Conservation (phyloP, 2,329 filamentous ascomycete genomes). For the Tympanopsis confertula region DNA sequence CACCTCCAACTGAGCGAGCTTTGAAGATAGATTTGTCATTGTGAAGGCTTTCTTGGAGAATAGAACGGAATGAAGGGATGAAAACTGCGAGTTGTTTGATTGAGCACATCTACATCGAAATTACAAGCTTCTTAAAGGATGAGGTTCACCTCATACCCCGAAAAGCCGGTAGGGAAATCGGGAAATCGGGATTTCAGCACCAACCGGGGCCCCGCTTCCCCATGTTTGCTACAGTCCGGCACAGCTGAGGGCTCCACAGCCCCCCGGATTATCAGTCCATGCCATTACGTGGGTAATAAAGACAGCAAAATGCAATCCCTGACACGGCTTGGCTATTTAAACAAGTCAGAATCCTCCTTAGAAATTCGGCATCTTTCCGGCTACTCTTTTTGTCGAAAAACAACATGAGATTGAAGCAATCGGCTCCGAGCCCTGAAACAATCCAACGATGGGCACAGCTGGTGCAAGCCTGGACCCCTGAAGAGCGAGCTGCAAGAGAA, state of each 20-base stretch:
- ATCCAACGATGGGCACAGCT: too few species aligned
- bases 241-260: slow-evolving; percentile 1
- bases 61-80: not conserved
- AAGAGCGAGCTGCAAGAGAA: slow-evolving; percentile 31
- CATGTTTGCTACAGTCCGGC: not conserved
- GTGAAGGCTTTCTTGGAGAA: slow-evolving; percentile 1
- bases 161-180: slow-evolving; percentile 1
- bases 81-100: not conserved
- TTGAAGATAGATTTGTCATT: slow-evolving; percentile 26
- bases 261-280: slow-evolving; percentile 8
- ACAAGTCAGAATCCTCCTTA: too few species aligned
- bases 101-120: not conserved
- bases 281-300: too few species aligned
- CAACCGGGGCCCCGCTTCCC: not conserved
- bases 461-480: slow-evolving; percentile 11
- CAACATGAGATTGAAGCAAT: too few species aligned
- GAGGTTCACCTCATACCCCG: not conserved
- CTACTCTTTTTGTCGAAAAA: too few species aligned
- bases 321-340: too few species aligned
- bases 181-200: not conserved
- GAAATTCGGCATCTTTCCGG: too few species aligned
- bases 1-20: slow-evolving; percentile 24
- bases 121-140: not conserved
- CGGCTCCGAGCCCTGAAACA: too few species aligned
- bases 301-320: too few species aligned